Evolutionary conservation across 1,284 basidiomycete species (phyloP).

Genomic region (Thelephora terrestris): DNA sequence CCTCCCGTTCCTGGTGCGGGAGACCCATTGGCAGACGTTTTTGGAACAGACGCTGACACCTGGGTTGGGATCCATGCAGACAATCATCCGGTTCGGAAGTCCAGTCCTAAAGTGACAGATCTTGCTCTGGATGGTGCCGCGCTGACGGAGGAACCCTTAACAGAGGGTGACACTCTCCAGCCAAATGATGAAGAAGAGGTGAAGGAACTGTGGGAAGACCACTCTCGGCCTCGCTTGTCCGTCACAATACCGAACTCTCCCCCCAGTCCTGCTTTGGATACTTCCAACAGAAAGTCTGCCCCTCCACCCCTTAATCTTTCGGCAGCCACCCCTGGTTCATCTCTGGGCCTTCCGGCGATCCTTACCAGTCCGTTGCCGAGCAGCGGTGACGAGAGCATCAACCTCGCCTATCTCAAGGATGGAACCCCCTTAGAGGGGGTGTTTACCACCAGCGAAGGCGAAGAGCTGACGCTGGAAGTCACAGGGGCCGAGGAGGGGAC

Average conservation of each 20-base stretch:
- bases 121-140: constrained; percentile 44
- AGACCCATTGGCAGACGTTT: constrained; percentile 38
- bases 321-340: constrained; percentile 13
- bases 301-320: constrained; percentile 43
- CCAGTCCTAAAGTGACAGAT: constrained; percentile 38
- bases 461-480: constrained; percentile 17
- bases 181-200: constrained; percentile 19
- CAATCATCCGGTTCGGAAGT: constrained; percentile 12
- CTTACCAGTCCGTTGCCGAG: constrained; percentile 12
- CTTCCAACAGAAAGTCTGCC: constrained; percentile 21
- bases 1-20: constrained; percentile 11
- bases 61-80: constrained; percentile 44
- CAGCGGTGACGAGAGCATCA: constrained; percentile 16
- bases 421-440: constrained; percentile 9
- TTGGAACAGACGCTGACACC: constrained; percentile 49
- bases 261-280: constrained; percentile 19
- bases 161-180: constrained; percentile 17
- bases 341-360: constrained; percentile 9
- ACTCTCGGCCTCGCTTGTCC: constrained; percentile 24
- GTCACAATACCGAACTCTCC: constrained; percentile 21
- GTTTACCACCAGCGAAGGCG: constrained; percentile 12
- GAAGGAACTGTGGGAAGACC: constrained; percentile 16
- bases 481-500: constrained; percentile 2
- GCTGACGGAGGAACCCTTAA: constrained; percentile 29
- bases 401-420: constrained; percentile 23